A percentile compares a stretch with the other conserved stretches of the same genome.
phyloP scores from a whole-genome alignment of 2,329 filamentous ascomycete genomes.

The Venturia nashicola region DNA sequence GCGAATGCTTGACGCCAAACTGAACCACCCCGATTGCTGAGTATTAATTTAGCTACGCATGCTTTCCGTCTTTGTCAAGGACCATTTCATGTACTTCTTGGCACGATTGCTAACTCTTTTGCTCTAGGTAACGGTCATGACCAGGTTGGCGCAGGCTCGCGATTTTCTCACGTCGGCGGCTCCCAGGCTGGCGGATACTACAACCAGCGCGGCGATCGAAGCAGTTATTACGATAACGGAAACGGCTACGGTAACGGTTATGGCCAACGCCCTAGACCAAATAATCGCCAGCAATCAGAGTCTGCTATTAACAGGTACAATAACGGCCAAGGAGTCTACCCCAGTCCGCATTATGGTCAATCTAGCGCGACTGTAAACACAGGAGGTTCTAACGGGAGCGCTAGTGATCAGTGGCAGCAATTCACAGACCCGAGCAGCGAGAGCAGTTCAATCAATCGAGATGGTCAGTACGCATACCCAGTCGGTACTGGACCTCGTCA shows the following conservation, averaged over 20 bases:
- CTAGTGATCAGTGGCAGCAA: conserved; percentile 49
- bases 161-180: conserved; percentile 3
- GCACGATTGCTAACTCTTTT: not conserved
- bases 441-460: conserved; percentile 77
- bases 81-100: not conserved
- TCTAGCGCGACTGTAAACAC: conserved; percentile 83
- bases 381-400: conserved; percentile 60
- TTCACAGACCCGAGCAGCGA: conserved; percentile 87
- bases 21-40: not conserved
- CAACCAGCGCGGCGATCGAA: conserved; percentile 20
- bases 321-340: conserved; percentile 30
- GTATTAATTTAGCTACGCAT: not conserved
- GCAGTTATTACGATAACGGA: conserved; percentile 30
- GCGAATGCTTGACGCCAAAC: not conserved
- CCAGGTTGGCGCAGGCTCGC: conserved; percentile 8
- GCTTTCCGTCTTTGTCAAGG: not conserved
- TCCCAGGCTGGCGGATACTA: conserved; percentile 8
- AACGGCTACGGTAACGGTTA: conserved; percentile 15
- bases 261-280: conserved; percentile 12
- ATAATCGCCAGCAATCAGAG: conserved; percentile 30
- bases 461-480: conserved; percentile 16
- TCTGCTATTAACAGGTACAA: conserved; percentile 28
- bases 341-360: conserved; percentile 51
- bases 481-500: not conserved
- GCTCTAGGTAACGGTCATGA: conserved; percentile 12